Evolutionary conservation across 163 green algal genomes (phyloP), one percentile per base, ranked within the genome.

Genomic region (Scenedesmus sp.): DNA sequence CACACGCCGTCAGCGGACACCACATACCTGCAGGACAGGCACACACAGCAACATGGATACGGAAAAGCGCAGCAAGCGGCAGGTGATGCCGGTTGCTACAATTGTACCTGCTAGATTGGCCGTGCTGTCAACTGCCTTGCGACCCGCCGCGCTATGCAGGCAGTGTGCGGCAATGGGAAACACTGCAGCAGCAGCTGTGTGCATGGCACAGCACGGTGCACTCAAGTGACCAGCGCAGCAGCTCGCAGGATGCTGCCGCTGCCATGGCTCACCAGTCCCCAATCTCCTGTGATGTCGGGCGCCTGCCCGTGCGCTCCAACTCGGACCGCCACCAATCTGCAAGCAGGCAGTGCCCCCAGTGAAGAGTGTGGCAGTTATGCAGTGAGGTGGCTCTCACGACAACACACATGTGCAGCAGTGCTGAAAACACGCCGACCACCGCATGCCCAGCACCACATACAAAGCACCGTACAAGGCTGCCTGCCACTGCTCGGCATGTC

Each of bases 241-340:
- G 2, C 12, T 54, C 60, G 59, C 54, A n/a, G 81, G 5, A 86
- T 64, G 52, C 52, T 86, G 79, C 79, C 57, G 79, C 46, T 23
- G 5, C 15, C 2, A n/a, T 10, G 3, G 9, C 82, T 59, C 9
- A 92, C 82, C 94, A 96, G 0, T 73, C 62, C 0, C 60, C 60
- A 52, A 95, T 95, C 74, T 95, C 92, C 56, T 94, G 46, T 3
- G 92, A 89, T 9, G 90, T 94, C 0, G 93, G 94, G 6, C 94
- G 88, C 46, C 94, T 67, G 7, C 93, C 88, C 4, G 91, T 76
- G 18, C 86, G 92, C 10, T 93, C 92, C 16, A 95, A 82, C 88
- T 96, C 94, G 16, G 12, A 46, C 2, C 93, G 60, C 92, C 94
- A 96, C 94, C 94, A 95, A 18, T 93, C 92, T 79, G 70, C 4